Percentiles rank a stretch among this genome's conserved stretches.
Conservation (phyloP, 257 asterid genomes). For the Verbena officinalis region DNA sequence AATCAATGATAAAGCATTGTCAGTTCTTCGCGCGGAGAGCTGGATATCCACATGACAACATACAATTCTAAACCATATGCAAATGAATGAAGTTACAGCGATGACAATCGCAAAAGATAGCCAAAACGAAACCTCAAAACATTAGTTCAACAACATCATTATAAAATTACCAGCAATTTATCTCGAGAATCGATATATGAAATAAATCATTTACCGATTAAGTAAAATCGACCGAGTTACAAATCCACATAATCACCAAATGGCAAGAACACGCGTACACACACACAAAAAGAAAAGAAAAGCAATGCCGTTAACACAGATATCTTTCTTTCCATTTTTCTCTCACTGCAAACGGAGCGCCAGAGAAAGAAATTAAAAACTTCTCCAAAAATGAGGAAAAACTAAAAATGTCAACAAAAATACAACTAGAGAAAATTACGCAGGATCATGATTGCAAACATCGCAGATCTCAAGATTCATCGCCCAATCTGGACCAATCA, state of each 20-base stretch:
- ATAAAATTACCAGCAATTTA: neutral
- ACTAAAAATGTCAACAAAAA: neutral
- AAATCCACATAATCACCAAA: neutral
- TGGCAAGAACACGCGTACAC: neutral
- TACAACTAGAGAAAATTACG: constrained; percentile 26
- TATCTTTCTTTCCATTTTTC: neutral
- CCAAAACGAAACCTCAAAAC: constrained; percentile 3
- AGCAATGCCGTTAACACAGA: neutral
- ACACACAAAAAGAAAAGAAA: neutral
- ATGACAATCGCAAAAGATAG: neutral
- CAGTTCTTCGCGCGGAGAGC: neutral
- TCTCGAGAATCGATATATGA: neutral
- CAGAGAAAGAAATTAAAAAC: neutral
- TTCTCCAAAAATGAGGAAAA: neutral
- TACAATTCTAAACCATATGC: neutral
- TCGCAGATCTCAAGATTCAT: constrained; percentile 53
- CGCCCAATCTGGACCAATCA: constrained; percentile 59
- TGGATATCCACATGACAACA: neutral
- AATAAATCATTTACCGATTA: neutral
- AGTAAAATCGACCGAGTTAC: neutral
- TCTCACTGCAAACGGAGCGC: neutral
- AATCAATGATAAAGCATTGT: neutral
- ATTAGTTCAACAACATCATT: constrained; percentile 6
- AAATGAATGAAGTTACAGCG: neutral
- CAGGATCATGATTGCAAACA: constrained; percentile 49